Evolutionary conservation across 148 eudicot genomes (phyloP).

Genomic region (Oxyria digyna): DNA sequence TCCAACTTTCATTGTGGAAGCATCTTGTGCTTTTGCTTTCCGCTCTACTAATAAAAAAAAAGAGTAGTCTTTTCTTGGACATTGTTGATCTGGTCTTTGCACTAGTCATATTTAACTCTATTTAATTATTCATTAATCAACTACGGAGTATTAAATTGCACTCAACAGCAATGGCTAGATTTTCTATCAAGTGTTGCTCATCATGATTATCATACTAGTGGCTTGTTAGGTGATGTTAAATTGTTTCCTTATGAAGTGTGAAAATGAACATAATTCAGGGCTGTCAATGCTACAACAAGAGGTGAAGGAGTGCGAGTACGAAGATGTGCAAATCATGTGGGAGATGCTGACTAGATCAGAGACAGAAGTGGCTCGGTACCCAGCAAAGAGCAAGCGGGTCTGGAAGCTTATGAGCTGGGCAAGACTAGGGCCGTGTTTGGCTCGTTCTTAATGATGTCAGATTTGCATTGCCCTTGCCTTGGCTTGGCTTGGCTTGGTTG

Average conservation of each 20-base stretch:
- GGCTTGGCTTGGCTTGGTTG: too few species aligned
- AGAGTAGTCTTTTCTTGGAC: background rate
- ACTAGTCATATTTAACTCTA: background rate
- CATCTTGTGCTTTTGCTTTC: slow-evolving; percentile 8
- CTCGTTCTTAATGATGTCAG: background rate
- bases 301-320: slow-evolving; percentile 37
- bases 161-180: background rate
- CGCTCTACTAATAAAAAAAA: background rate
- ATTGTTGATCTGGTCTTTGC: background rate
- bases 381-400: slow-evolving; percentile 13
- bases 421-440: slow-evolving; percentile 17
- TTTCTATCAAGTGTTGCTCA: background rate
- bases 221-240: background rate
- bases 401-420: slow-evolving; percentile 26
- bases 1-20: background rate
- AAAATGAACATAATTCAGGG: slow-evolving; percentile 16
- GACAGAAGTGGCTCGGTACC: background rate
- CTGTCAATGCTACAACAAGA: slow-evolving; percentile 31
- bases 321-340: slow-evolving; percentile 47
- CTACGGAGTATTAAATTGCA: background rate
- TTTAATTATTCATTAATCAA: background rate
- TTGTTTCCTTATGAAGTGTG: background rate
- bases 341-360: slow-evolving; percentile 31
- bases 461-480: slow-evolving; percentile 1
- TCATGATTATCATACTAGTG: background rate